These are phyloP conservation scores for Symbiotaphrina buchneri DNA, from an alignment of 495 filamentous ascomycete species.

Conservation along the genomic window DNA sequence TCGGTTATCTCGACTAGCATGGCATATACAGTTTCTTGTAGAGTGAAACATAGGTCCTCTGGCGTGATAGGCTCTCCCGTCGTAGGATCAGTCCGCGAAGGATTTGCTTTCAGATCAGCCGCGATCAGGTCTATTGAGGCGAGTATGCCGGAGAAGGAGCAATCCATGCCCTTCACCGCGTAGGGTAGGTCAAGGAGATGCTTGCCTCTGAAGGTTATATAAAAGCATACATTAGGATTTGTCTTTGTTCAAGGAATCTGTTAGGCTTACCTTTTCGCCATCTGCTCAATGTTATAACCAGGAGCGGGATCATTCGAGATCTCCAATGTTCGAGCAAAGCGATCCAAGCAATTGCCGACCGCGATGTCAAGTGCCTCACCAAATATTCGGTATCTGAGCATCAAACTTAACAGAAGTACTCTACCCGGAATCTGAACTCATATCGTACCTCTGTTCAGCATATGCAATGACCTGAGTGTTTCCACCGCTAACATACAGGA, in stretches of 20 bases:
- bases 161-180: conserved; percentile 96
- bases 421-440: neutral
- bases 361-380: conserved; percentile 95
- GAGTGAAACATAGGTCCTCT: conserved; percentile 80
- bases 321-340: conserved; percentile 72
- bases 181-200: conserved; percentile 77
- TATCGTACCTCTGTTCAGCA: conserved; percentile 40
- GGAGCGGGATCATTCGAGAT: conserved; percentile 94
- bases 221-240: neutral
- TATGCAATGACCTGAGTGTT: conserved; percentile 99
- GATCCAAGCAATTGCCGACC: conserved; percentile 90
- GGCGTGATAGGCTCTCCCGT: conserved; percentile 33
- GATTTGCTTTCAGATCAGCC: conserved; percentile 22
- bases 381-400: conserved; percentile 62
- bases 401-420: neutral
- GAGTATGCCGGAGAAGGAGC: conserved; percentile 80
- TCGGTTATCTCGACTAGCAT: conserved; percentile 99
- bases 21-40: conserved; percentile 86
- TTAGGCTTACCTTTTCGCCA: conserved; percentile 42
- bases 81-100: conserved; percentile 14
- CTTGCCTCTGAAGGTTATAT: conserved; percentile 13
- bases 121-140: conserved; percentile 63
- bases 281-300: conserved; percentile 93
- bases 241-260: neutral
- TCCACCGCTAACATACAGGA: conserved; percentile 87